phyloP scores from a whole-genome alignment of 805 yeast genomes.

The Candida andamanensis region DNA sequence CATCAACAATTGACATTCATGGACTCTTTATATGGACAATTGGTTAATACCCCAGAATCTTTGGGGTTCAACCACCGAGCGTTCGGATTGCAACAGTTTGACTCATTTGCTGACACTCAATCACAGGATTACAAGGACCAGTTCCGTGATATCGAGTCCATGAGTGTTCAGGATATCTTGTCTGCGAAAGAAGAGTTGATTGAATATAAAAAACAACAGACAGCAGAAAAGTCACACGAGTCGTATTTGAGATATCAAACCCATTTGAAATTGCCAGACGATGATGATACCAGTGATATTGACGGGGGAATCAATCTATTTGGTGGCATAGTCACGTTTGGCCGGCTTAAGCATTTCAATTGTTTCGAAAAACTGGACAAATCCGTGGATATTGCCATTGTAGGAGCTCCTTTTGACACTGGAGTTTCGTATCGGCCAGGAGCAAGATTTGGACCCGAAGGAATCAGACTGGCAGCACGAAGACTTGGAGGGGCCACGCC shows the following conservation, averaged over 20 bases:
- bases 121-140: constrained; percentile 1
- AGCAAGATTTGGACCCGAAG: constrained; percentile 56
- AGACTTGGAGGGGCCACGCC: constrained; percentile 29
- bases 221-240: constrained; percentile 10
- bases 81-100: neutral
- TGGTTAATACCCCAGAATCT: constrained; percentile 15
- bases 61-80: constrained; percentile 4
- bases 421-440: constrained; percentile 54
- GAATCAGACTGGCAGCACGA: constrained; percentile 43
- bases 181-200: constrained; percentile 1
- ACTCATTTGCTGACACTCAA: too few relatives aligned
- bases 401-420: constrained; percentile 58
- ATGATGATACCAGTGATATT: constrained; percentile 32
- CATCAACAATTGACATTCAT: constrained; percentile 8
- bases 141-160: constrained; percentile 1
- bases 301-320: constrained; percentile 20
- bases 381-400: constrained; percentile 46
- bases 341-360: constrained; percentile 41
- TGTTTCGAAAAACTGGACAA: constrained; percentile 29
- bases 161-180: constrained; percentile 1
- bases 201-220: constrained; percentile 1
- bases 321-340: constrained; percentile 54
- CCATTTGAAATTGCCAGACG: constrained; percentile 24
- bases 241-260: constrained; percentile 11
- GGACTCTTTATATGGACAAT: constrained; percentile 23